Base-by-base conservation (phyloP, 805 yeast genomes). In the Candida boleticola region DNA sequence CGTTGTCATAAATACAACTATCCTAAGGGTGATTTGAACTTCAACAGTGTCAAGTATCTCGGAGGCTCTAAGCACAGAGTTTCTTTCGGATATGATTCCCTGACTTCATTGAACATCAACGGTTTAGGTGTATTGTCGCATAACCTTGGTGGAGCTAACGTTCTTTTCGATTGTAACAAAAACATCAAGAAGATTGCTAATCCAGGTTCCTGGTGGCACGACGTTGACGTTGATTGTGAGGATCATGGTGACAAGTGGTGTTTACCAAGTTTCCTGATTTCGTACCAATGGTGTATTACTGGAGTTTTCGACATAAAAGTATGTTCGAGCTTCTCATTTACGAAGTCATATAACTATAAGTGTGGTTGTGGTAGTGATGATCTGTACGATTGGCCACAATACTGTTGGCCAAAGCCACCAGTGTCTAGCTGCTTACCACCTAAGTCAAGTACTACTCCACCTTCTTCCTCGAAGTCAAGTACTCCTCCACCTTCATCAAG, bases 381-480 rank as follows among this genome's bases (percentile, higher is more conserved):
- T 7, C 17, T 20, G 5, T 33, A 33, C 14, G 36, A 33, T 33
- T 33, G 36, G 36, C 26, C 36, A 6, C 6, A 19, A 7, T 33
- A 33, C 14, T 33, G 36, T 33, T 33, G 36, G 36, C 36, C 36
- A 18, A 33, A 33, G 14, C 36, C 36, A 10, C 36, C 36, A 33
- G 16, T 29, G 17, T 29, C 31, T 18, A 31, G 22, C 16, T 17
- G 22, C n/a, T 6, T 31, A 16, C 35, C 35, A 31, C 35, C 35
- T 16, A 5, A 11, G 4, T 11, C 17, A 11, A 30, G 21, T 5
- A 11, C 34, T 9, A n/a, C 14, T 9, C 16, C 16, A 10, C 32
- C 32, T 10, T n/a, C 32, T 10, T 7, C 32, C n/a, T 10, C 16
- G 5, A 29, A 6, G 5, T n/a, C 32, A 10, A 29, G 32, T 29